Evolutionary conservation across 23 red algal species (phyloP).

Genomic region (Cyanidioschyzon merolae): DNA sequence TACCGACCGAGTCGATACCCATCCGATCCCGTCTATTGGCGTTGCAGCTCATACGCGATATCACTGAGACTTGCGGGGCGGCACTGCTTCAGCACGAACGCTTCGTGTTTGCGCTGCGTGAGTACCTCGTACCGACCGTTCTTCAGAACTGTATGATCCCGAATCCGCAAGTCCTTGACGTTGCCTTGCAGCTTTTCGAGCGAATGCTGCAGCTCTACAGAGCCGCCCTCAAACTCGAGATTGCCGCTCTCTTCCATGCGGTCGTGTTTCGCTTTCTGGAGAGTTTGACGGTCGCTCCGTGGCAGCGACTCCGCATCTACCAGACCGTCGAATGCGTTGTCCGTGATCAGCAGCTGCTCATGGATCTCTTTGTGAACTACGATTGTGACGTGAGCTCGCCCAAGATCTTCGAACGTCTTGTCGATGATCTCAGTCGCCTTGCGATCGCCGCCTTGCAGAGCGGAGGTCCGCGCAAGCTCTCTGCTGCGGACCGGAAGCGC

Average conservation of each 20-base stretch:
- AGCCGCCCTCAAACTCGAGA: constrained; percentile 67
- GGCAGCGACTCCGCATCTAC: constrained; percentile 40
- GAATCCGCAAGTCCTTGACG: constrained; percentile 46
- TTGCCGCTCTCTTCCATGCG: constrained; percentile 69
- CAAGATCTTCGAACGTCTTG: constrained; percentile 76
- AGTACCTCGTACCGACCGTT: constrained; percentile 63
- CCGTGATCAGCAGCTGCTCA: constrained; percentile 57
- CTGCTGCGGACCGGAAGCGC: not conserved
- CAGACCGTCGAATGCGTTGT: constrained; percentile 35
- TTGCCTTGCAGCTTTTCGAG: constrained; percentile 84
- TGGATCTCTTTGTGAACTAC: constrained; percentile 92
- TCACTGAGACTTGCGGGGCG: constrained; percentile 44
- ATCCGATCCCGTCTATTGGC: constrained; percentile 70
- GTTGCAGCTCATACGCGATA: constrained; percentile 50
- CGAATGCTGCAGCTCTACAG: constrained; percentile 50
- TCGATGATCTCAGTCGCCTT: constrained; percentile 4
- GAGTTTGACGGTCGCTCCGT: constrained; percentile 35
- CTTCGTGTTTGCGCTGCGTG: constrained; percentile 70
- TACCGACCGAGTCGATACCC: constrained; percentile 34
- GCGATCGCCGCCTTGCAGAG: not conserved
- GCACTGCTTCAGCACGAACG: constrained; percentile 44
- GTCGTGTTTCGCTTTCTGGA: constrained; percentile 95
- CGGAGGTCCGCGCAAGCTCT: not conserved
- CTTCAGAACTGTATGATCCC: constrained; percentile 55
- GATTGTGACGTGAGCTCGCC: constrained; percentile 83